phyloP scores from a whole-genome alignment of 768 basidiomycete genomes.

The Tephrocybe sp. region DNA sequence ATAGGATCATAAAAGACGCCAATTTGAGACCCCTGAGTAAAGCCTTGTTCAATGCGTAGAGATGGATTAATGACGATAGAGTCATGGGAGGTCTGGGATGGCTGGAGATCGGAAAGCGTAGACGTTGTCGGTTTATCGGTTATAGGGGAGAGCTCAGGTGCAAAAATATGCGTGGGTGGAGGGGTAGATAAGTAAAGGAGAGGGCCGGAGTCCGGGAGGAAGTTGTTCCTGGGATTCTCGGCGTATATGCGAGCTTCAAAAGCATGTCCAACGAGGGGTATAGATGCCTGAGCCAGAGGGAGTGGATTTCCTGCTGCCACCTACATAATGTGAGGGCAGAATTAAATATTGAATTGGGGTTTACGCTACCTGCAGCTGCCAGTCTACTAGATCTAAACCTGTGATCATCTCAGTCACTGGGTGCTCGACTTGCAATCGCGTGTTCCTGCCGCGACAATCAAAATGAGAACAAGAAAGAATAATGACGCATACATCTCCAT shows the following conservation, averaged over 20 bases:
- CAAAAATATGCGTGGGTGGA: slow-evolving; percentile 65
- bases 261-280: slow-evolving; percentile 88
- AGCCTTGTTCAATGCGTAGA: slow-evolving; percentile 89
- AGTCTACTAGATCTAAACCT: slow-evolving; percentile 90
- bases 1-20: slow-evolving; percentile 91
- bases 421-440: slow-evolving; percentile 84
- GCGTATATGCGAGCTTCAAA: slow-evolving; percentile 97
- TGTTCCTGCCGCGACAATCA: slow-evolving; percentile 54
- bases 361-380: slow-evolving; percentile 76
- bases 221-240: slow-evolving; percentile 90
- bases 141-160: slow-evolving; percentile 37
- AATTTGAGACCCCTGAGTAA: slow-evolving; percentile 73
- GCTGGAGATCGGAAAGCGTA: slow-evolving; percentile 24
- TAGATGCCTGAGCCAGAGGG: slow-evolving; percentile 69
- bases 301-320: slow-evolving; percentile 88
- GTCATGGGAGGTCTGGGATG: slow-evolving; percentile 27
- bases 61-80: slow-evolving; percentile 45
- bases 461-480: background rate
- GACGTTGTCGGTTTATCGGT: slow-evolving; percentile 19
- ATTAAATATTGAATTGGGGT: background rate
- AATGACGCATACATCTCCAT: slow-evolving; percentile 80
- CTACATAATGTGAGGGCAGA: slow-evolving; percentile 28
- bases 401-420: slow-evolving; percentile 96
- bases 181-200: slow-evolving; percentile 83
- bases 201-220: slow-evolving; percentile 87